Base-by-base conservation (phyloP, 192 early-diverging fungal genomes). In the Podila epicladia region DNA sequence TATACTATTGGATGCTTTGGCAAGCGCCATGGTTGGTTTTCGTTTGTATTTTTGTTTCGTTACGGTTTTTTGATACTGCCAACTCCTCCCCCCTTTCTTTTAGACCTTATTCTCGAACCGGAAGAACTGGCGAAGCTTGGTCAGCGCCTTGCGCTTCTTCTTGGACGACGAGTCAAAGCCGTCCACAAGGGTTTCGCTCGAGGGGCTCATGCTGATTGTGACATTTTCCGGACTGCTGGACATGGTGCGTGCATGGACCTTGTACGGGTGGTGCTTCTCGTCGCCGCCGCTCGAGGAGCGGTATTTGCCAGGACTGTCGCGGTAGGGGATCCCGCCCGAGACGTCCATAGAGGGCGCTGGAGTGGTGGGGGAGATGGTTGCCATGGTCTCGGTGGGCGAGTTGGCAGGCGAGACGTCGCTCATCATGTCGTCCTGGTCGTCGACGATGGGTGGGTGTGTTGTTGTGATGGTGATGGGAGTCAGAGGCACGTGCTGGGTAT, bases 111-210 rank as follows among this genome's bases (percentile, higher is more conserved):
- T 51, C 28, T 78, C 75, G 37, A 78, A 71, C 4, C 75, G 75
- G 67, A 78, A 78, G 51, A 78, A 78, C 29, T 78, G 75, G 48
- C 75, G 75, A 3, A 78, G 69, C 51, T 78, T 78, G 12, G 69
- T 78, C 64, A 78, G 29, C 0, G 75, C 69, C 64, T 78, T 78
- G 31, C 75, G 63, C 65, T 71, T 78, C 69, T 78, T 78, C 48
- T 78, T 78, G 22, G 59, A 71, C 32, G 75, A 71, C 5, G 59
- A 58, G 20, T 77, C 75, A 45, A 71, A 66, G 32, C 67, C 33
- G 28, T 78, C 75, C 33, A 57, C 62, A 1, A 78, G 35, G 2
- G 69, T 68, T 32, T 71, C 75, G 8, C 37, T 71, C 8, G 75
- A 78, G 0, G 69, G 69, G 12, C 64, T 71, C 69, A 78, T 66